Percentiles rank a stretch among this genome's conserved stretches.
phyloP scores from a whole-genome alignment of 345 rosid species.

The Pistacia atlantica region DNA sequence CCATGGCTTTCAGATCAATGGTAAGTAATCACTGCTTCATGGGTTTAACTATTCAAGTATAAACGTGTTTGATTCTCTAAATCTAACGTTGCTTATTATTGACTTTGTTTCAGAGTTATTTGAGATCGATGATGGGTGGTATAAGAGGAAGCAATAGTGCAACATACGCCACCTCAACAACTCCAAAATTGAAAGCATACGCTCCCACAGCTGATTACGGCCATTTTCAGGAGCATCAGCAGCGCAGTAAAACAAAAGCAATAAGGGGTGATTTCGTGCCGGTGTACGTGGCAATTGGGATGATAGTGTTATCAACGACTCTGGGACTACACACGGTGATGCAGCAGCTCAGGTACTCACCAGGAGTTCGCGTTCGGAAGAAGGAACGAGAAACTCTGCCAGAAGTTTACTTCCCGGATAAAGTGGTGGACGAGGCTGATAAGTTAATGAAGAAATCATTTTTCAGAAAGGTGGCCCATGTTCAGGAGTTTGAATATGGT shows the following conservation, averaged over 20 bases:
- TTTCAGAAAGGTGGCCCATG: slow-evolving; percentile 74
- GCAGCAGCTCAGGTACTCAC: slow-evolving; percentile 62
- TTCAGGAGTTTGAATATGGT: slow-evolving; percentile 46
- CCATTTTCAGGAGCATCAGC: neutral
- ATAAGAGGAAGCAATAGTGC: slow-evolving; percentile 24
- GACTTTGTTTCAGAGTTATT: slow-evolving; percentile 35
- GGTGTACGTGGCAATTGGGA: slow-evolving; percentile 45
- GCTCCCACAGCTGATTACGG: slow-evolving; percentile 27
- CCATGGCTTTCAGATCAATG: slow-evolving; percentile 44
- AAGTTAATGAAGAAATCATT: slow-evolving; percentile 51
- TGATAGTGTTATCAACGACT: slow-evolving; percentile 42
- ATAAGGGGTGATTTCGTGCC: slow-evolving; percentile 47
- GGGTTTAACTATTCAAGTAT: neutral
- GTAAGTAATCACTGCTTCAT: slow-evolving; percentile 25
- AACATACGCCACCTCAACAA: slow-evolving; percentile 39
- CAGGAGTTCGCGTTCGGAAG: slow-evolving; percentile 66
- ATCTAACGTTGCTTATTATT: neutral
- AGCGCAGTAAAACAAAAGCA: neutral
- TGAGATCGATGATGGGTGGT: slow-evolving; percentile 38
- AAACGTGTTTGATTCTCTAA: neutral
- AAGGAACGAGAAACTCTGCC: slow-evolving; percentile 69
- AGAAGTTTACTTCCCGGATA: slow-evolving; percentile 73
- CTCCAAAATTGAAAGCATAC: slow-evolving; percentile 37
- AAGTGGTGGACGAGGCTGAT: slow-evolving; percentile 45
- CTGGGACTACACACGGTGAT: slow-evolving; percentile 61